These are phyloP conservation scores for Crucihimalaya himalaica DNA, from an alignment of 345 rosid species.

Conservation along the genomic window DNA sequence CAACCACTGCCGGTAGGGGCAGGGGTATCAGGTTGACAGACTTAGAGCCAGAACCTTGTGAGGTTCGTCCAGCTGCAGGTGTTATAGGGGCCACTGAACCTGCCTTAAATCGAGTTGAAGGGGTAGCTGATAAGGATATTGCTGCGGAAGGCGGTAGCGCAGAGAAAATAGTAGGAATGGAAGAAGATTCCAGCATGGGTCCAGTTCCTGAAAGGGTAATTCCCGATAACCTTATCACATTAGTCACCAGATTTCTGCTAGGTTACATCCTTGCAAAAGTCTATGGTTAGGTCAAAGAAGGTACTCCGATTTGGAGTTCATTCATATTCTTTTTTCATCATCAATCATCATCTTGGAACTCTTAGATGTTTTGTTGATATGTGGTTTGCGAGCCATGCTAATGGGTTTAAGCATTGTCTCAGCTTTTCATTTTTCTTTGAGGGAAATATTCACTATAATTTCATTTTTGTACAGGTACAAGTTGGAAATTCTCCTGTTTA, in stretches of 20 bases:
- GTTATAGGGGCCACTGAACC: constrained; percentile 70
- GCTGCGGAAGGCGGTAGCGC: constrained; percentile 81
- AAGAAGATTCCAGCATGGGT: constrained; percentile 76
- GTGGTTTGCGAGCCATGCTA: constrained; percentile 12
- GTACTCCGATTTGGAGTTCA: not conserved
- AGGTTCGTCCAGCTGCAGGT: constrained; percentile 60
- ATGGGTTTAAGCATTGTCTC: not conserved
- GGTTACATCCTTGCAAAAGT: not conserved
- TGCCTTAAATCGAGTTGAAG: constrained; percentile 66
- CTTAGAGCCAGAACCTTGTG: constrained; percentile 86
- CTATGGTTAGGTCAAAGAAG: not conserved
- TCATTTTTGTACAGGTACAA: constrained; percentile 62
- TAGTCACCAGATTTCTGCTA: not conserved
- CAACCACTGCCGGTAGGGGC: constrained; percentile 83
- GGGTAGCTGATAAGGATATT: constrained; percentile 76
- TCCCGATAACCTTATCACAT: constrained; percentile 22
- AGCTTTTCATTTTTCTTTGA: constrained; percentile 17
- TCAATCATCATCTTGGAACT: constrained; percentile 7
- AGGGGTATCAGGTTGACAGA: constrained; percentile 82
- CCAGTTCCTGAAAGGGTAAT: constrained; percentile 92
- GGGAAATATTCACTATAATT: constrained; percentile 19
- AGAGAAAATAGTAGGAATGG: constrained; percentile 69
- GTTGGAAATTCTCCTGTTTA: constrained; percentile 87
- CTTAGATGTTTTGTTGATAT: not conserved
- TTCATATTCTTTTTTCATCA: not conserved